phyloP scores from a whole-genome alignment of 2,329 filamentous ascomycete genomes.

The Stachybotrys chartarum region DNA sequence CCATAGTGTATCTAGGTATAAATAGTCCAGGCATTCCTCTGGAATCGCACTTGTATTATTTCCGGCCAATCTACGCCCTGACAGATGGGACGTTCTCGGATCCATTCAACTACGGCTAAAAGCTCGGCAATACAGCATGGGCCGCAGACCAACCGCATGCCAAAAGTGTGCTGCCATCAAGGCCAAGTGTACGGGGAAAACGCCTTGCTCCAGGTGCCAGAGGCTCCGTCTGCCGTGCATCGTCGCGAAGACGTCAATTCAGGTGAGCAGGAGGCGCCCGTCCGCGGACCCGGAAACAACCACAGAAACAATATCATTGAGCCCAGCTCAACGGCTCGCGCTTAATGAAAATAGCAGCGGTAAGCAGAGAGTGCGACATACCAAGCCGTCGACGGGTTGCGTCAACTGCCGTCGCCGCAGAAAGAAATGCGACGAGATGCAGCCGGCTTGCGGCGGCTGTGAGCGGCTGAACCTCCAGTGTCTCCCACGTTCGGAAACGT shows the following conservation, averaged over 20 bases:
- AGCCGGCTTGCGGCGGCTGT: not conserved
- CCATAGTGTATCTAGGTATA: too few relatives aligned
- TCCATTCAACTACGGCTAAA: too few relatives aligned
- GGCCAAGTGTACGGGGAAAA: not conserved
- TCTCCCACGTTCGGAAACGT: not conserved
- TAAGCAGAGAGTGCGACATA: not conserved
- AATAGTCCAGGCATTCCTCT: too few relatives aligned
- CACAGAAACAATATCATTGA: not conserved
- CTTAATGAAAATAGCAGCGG: too few relatives aligned
- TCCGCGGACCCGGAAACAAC: too few relatives aligned
- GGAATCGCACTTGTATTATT: too few relatives aligned
- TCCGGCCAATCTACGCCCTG: too few relatives aligned
- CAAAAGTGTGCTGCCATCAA: not conserved
- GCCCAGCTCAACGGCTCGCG: too few relatives aligned
- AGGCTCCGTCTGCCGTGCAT: not conserved
- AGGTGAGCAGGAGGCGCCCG: too few relatives aligned
- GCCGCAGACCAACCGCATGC: not conserved
- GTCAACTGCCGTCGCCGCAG: not conserved
- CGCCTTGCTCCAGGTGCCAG: not conserved
- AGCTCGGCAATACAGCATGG: too few relatives aligned
- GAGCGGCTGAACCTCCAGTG: not conserved
- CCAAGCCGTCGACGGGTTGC: not conserved
- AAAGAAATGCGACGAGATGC: not conserved
- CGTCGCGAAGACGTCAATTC: too few relatives aligned
- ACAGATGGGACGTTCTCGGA: too few relatives aligned